Evolutionary conservation across 2,329 filamentous ascomycete species (phyloP), one percentile per base, ranked within the genome.

Genomic region (Ophiocordyceps australis): DNA sequence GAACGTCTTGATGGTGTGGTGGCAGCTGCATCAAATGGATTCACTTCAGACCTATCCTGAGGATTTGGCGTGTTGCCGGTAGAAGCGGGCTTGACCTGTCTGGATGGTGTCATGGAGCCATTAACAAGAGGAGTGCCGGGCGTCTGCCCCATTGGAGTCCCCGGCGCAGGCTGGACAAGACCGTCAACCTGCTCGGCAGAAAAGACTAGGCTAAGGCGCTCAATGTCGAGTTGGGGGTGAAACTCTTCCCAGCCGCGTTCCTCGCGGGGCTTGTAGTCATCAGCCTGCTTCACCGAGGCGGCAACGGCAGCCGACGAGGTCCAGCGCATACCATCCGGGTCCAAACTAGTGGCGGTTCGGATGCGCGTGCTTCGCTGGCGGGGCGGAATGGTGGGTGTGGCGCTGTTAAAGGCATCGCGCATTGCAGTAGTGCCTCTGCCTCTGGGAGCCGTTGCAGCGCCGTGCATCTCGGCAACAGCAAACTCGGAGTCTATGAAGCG

Each of bases 161-260:
- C 43, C 5, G 55, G 53, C 1, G 48, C 36, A 12, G 43, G 47
- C 27, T 39, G 54, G 4, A 59, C 54, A 22, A 72, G 59, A 13
- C 82, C 81, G 45, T 95, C 86, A 6, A 95, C 75, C 36, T 92
- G 80, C 34, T 89, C 74, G 3, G 83, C 74, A 25, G 66, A 71
- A 43, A 85, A 85, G 3, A 93, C 61, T 37, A 76, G 70, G 35
- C 94, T 76, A 4, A 67, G 69, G 9, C 65, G 65, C 29, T 93
- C 82, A 25, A 94, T 83, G 53, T 95, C 85, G 27, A 98, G 67
- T 40, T 94, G 81, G 0, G 82, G 83, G 49, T 98, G 89, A 36
- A 95, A 95, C 47, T 98, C 89, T 43, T 94, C 85, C 83, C 86
- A 98, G 27, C 82, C 81, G 34, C 86, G 74, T 55, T 98, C 89